Evolutionary conservation across 768 basidiomycete genomes (phyloP).

Genomic region (Dacryopinax spathularia): DNA sequence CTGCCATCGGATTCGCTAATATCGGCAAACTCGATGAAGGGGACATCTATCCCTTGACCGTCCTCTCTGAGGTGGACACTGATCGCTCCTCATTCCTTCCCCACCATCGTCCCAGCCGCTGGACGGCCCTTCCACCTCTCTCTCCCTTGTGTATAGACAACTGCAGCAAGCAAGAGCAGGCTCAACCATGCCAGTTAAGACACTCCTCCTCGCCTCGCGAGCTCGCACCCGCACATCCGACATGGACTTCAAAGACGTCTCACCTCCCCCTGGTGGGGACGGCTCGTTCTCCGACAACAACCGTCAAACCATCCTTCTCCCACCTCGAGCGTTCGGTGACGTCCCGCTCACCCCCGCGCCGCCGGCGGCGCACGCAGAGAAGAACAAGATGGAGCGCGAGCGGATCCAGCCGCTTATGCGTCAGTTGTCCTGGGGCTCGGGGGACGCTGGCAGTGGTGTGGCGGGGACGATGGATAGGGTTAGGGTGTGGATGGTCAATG

Average conservation of each 20-base stretch:
- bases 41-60: background rate
- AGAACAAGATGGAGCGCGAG: background rate
- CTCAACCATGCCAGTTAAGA: background rate
- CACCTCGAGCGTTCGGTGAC: background rate
- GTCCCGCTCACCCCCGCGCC: background rate
- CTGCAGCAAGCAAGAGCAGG: background rate
- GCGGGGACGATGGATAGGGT: background rate
- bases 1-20: background rate
- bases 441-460: background rate
- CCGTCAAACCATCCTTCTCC: background rate
- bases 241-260: background rate
- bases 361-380: background rate
- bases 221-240: background rate
- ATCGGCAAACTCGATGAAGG: background rate
- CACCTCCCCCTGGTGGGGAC: background rate
- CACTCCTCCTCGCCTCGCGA: background rate
- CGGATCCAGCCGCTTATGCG: background rate
- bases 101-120: background rate
- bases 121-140: background rate
- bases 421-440: background rate
- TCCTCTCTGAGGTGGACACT: too few species aligned
- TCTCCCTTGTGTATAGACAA: background rate
- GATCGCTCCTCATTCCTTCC: background rate
- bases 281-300: background rate
- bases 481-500: conserved; percentile 19